A percentile compares a stretch with the other conserved stretches of the same genome.
These are phyloP conservation scores for Euphorbia schlechtendalii DNA, from an alignment of 441 rosid genomes.

Conservation along the genomic window DNA sequence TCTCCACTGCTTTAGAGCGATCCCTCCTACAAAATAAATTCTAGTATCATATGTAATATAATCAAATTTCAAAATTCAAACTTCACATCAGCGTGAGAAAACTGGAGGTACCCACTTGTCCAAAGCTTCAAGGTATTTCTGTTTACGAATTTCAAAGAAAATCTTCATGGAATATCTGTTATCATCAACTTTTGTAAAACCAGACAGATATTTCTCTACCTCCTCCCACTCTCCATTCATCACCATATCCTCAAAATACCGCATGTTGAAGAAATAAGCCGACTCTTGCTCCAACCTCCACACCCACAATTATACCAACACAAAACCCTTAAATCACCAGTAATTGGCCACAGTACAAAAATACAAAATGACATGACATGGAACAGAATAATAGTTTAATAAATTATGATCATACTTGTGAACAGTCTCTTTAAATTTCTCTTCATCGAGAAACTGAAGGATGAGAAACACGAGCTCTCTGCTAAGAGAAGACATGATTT, in stretches of 20 bases:
- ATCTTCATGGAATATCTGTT: constrained; percentile 97
- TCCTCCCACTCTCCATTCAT: constrained; percentile 94
- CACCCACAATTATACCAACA: constrained; percentile 12
- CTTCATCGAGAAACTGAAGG: constrained; percentile 97
- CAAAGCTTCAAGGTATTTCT: constrained; percentile 97
- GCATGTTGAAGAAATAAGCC: constrained; percentile 96
- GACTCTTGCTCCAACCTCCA: constrained; percentile 92
- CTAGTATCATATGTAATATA: not conserved
- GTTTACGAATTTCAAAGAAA: constrained; percentile 97
- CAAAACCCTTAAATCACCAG: not conserved
- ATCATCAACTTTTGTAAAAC: constrained; percentile 96
- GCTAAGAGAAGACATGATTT: constrained; percentile 85
- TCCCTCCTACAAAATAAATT: constrained; percentile 41
- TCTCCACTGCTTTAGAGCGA: constrained; percentile 65
- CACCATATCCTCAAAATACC: constrained; percentile 95
- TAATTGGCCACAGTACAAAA: not conserved
- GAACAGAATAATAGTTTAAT: constrained; percentile 4
- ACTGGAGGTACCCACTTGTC: too few species aligned
- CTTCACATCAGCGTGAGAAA: not conserved
- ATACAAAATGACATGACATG: constrained; percentile 7
- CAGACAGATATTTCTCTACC: constrained; percentile 92
- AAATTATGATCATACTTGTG: constrained; percentile 47
- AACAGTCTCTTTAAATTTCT: constrained; percentile 97
- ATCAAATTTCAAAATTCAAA: not conserved
- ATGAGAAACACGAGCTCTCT: constrained; percentile 98